These are phyloP conservation scores for Chrysoporthe cubensis DNA, from an alignment of 2,329 filamentous ascomycete genomes.

Conservation along the genomic window DNA sequence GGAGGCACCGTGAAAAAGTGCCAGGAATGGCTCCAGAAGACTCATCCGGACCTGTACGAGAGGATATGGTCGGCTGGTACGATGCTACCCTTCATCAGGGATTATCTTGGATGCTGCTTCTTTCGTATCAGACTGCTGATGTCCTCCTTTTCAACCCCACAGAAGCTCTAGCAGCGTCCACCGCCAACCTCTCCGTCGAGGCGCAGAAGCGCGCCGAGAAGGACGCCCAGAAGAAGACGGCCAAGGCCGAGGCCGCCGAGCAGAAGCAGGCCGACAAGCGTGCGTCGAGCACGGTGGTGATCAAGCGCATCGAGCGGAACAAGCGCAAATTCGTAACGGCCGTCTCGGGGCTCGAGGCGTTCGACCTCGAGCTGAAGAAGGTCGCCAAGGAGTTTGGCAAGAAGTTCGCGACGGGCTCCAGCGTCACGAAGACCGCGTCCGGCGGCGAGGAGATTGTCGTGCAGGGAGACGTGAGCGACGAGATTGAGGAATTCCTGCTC, in stretches of 20 bases:
- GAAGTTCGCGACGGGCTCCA: constrained; percentile 95
- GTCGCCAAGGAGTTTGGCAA: constrained; percentile 93
- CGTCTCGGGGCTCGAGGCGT: constrained; percentile 86
- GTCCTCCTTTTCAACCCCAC: constrained; percentile 18
- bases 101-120: constrained; percentile 4
- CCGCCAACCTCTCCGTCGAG: constrained; percentile 83
- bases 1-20: constrained; percentile 96
- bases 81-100: constrained; percentile 7
- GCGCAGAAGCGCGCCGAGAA: constrained; percentile 95
- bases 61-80: constrained; percentile 85
- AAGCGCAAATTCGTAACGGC: constrained; percentile 97
- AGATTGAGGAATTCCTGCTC: constrained; percentile 87
- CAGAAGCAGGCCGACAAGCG: constrained; percentile 81
- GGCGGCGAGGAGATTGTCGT: constrained; percentile 97
- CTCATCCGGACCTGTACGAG: constrained; percentile 74
- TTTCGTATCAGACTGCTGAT: constrained; percentile 23
- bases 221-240: constrained; percentile 95
- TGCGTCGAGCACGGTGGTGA: constrained; percentile 79
- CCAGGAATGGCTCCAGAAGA: constrained; percentile 87
- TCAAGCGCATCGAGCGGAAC: constrained; percentile 97
- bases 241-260: constrained; percentile 88
- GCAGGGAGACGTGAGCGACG: constrained; percentile 94
- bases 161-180: constrained; percentile 83
- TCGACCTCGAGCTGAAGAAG: constrained; percentile 93
- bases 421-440: constrained; percentile 84